Evolutionary conservation across 495 filamentous ascomycete genomes (phyloP).

Genomic region (Hyphodiscus hymeniophilus): DNA sequence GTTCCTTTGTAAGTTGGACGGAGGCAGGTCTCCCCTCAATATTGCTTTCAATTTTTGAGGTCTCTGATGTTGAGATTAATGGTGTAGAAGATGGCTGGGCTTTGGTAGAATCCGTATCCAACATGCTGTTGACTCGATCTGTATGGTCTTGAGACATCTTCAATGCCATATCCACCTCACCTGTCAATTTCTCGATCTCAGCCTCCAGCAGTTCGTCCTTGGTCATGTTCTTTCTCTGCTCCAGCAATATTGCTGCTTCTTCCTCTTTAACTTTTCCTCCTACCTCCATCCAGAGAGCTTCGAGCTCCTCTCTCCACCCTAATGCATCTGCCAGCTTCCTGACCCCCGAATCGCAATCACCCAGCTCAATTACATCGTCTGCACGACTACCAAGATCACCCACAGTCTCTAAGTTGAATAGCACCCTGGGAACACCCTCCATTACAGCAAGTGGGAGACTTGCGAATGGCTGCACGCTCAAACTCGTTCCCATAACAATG

Average conservation of each 20-base stretch:
- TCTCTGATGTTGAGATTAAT: not conserved
- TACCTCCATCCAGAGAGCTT: conserved; percentile 54
- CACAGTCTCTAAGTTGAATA: conserved; percentile 85
- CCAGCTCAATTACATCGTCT: conserved; percentile 70
- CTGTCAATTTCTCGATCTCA: conserved; percentile 45
- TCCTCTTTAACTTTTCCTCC: conserved; percentile 33
- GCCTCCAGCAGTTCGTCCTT: conserved; percentile 48
- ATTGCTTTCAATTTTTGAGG: not conserved
- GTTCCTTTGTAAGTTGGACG: conserved; percentile 2
- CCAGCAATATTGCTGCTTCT: conserved; percentile 22
- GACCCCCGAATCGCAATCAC: conserved; percentile 78
- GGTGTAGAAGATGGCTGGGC: conserved; percentile 1
- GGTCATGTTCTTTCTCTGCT: conserved; percentile 12
- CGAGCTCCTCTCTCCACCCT: conserved; percentile 83
- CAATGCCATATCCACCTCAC: conserved; percentile 44
- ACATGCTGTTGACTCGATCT: conserved; percentile 30
- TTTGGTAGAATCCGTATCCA: conserved; percentile 17
- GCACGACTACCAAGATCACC: conserved; percentile 66
- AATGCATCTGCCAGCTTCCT: conserved; percentile 70
- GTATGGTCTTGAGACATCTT: conserved; percentile 38
- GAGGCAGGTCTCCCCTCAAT: conserved; percentile 5
- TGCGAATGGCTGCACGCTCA: conserved; percentile 86
- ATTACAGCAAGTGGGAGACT: conserved; percentile 57
- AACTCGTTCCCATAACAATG: conserved; percentile 86
- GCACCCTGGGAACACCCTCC: conserved; percentile 58